Conservation (phyloP, 2,329 filamentous ascomycete species). For the Claviceps humidiphila region DNA sequence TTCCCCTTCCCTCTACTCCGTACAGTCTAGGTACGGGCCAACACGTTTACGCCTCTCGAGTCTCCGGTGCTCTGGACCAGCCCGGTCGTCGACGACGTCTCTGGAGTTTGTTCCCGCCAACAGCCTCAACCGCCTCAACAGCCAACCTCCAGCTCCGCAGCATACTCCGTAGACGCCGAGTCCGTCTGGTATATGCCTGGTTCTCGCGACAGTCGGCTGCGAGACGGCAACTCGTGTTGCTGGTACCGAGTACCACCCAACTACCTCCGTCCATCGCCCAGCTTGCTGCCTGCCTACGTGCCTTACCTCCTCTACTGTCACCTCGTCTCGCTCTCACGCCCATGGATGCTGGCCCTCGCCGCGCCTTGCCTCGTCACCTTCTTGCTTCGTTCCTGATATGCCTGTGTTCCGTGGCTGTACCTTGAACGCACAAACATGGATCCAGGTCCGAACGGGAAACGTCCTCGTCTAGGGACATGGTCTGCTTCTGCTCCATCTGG, state of each 20-base stretch:
- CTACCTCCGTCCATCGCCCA: background rate
- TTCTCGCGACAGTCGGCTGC: background rate
- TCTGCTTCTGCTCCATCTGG: constrained; percentile 33
- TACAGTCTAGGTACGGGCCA: background rate
- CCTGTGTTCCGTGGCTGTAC: constrained; percentile 20
- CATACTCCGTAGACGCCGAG: background rate
- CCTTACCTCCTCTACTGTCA: constrained; percentile 6
- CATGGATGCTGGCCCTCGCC: constrained; percentile 20
- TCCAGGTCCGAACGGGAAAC: constrained; percentile 44
- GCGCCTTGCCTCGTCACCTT: constrained; percentile 23
- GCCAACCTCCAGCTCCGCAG: background rate
- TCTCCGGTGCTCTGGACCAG: background rate
- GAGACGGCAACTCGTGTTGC: background rate
- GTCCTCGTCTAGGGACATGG: constrained; percentile 41
- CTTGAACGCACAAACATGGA: constrained; percentile 42
- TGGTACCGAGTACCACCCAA: background rate
- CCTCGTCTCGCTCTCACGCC: constrained; percentile 10
- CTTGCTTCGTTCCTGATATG: constrained; percentile 22
- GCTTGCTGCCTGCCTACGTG: background rate
- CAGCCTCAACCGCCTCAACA: background rate
- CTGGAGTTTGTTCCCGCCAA: background rate
- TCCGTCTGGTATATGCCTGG: background rate
- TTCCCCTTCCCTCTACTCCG: background rate
- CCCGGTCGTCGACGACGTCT: background rate
- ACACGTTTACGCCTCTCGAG: background rate